Conservation (phyloP, 2,329 filamentous ascomycete genomes). For the Aspergillus ochraceoroseus region DNA sequence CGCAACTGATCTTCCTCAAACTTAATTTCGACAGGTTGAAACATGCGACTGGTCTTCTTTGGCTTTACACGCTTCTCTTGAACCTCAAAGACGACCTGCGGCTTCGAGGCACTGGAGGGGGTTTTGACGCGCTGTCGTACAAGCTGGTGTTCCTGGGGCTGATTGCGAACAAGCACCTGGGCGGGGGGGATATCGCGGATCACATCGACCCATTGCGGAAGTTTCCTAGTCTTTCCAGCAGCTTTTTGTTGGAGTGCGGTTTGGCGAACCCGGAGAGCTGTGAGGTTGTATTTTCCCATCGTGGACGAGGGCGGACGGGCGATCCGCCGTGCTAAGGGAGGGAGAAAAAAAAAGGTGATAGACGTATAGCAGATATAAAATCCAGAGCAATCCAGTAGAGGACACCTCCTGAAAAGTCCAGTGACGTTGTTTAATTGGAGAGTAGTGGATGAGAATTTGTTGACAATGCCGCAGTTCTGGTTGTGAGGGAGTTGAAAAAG, state of each 20-base stretch:
- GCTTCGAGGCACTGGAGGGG: conserved; percentile 26
- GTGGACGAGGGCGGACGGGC: conserved; percentile 14
- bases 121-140: conserved; percentile 39
- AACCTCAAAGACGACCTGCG: conserved; percentile 36
- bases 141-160: conserved; percentile 46
- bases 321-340: conserved; percentile 1
- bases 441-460: not conserved
- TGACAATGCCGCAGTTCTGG: not conserved
- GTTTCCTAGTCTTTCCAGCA: conserved; percentile 32
- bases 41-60: conserved; percentile 68
- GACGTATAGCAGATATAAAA: not conserved
- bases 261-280: conserved; percentile 45
- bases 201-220: conserved; percentile 54
- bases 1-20: conserved; percentile 84
- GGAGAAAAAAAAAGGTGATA: not conserved
- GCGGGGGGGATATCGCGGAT: conserved; percentile 56
- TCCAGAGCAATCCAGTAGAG: not conserved
- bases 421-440: no score
- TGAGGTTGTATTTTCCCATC: conserved; percentile 47
- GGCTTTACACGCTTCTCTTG: conserved; percentile 43
- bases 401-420: not conserved
- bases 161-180: conserved; percentile 56
- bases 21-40: conserved; percentile 68
- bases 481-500: conserved; percentile 33
- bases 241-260: conserved; percentile 39